Conservation (phyloP, 2,329 filamentous ascomycete species). For the Dothideomycetes sp. region DNA sequence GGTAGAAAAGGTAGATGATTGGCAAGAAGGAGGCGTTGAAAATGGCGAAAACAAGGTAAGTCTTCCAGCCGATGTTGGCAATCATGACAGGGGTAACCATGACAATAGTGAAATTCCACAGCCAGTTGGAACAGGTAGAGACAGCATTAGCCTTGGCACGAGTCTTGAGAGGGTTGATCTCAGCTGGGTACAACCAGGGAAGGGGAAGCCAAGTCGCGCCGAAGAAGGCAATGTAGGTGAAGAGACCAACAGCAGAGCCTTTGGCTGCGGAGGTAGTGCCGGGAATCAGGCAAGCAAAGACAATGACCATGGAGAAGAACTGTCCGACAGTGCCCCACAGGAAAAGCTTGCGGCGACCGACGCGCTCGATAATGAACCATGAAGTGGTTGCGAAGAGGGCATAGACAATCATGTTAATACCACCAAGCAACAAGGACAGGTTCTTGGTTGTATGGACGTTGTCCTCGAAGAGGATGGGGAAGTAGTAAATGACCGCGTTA, state of each 20-base stretch:
- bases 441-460: conserved; percentile 12
- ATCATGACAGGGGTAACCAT: conserved; percentile 33
- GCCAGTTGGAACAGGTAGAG: conserved; percentile 35
- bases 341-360: conserved; percentile 19
- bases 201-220: conserved; percentile 43
- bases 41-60: conserved; percentile 38
- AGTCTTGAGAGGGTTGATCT: conserved; percentile 39
- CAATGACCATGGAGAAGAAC: conserved; percentile 15
- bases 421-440: conserved; percentile 13
- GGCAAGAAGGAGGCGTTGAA: conserved; percentile 43
- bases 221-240: conserved; percentile 59
- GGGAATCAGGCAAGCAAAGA: conserved; percentile 1
- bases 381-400: conserved; percentile 15
- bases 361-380: conserved; percentile 20
- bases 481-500: conserved; percentile 17
- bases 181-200: conserved; percentile 19
- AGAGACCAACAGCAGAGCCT: conserved; percentile 48
- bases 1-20: conserved; percentile 46
- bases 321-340: conserved; percentile 16
- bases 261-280: conserved; percentile 25
- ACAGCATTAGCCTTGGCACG: conserved; percentile 36
- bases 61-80: conserved; percentile 35
- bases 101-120: conserved; percentile 15
- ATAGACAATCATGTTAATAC: conserved; percentile 19
- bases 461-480: conserved; percentile 12